phyloP scores from a whole-genome alignment of 768 basidiomycete genomes.

The Tylopilus felleus region DNA sequence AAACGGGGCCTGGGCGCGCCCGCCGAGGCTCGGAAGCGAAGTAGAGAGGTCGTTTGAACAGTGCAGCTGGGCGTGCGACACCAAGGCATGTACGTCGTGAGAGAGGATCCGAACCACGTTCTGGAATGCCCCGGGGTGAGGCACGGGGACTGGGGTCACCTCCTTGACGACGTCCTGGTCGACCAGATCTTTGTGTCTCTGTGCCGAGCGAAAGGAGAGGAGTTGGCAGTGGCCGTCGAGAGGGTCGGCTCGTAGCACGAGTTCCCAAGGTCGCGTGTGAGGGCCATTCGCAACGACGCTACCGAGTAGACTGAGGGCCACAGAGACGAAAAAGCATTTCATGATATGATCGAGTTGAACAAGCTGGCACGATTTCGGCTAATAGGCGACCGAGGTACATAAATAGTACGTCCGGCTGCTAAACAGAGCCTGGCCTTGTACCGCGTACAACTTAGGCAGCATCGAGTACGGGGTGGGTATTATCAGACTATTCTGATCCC shows the following conservation, averaged over 20 bases:
- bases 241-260: slow-evolving; percentile 19
- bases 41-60: slow-evolving; percentile 24
- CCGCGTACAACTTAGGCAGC: background rate
- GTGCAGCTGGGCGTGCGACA: slow-evolving; percentile 18
- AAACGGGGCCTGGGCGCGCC: slow-evolving; percentile 11
- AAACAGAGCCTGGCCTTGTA: background rate
- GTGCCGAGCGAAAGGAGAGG: slow-evolving; percentile 18
- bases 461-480: background rate
- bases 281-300: slow-evolving; percentile 29
- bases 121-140: slow-evolving; percentile 1
- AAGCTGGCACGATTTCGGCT: background rate
- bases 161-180: slow-evolving; percentile 7
- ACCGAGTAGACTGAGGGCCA: slow-evolving; percentile 2
- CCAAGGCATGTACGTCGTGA: slow-evolving; percentile 13
- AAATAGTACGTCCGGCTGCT: background rate
- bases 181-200: slow-evolving; percentile 22
- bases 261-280: slow-evolving; percentile 76
- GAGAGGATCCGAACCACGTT: slow-evolving; percentile 21
- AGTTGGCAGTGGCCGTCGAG: slow-evolving; percentile 14
- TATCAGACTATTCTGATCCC: background rate
- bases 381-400: background rate
- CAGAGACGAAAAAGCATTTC: slow-evolving; percentile 7
- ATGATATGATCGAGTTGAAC: slow-evolving; percentile 5
- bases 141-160: slow-evolving; percentile 10
- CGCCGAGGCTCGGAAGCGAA: background rate